phyloP scores from a whole-genome alignment of 2,329 filamentous ascomycete genomes.

The Colletotrichum noveboracense region DNA sequence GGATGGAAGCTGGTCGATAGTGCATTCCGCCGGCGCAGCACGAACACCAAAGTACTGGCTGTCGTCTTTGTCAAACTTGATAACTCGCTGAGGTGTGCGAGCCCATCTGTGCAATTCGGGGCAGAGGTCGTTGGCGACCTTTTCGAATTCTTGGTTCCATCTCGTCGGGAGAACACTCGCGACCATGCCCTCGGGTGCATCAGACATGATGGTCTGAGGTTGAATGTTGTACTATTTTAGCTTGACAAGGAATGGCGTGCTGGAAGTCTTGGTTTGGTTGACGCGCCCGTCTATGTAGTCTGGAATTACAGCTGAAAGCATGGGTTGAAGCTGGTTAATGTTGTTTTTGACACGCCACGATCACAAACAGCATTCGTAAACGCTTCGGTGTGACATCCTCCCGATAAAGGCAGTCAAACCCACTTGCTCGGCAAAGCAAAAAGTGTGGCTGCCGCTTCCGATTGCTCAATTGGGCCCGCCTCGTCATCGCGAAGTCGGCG shows the following conservation, averaged over 20 bases:
- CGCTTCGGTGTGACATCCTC: background rate
- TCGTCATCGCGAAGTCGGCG: background rate
- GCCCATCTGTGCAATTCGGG: slow-evolving; percentile 21
- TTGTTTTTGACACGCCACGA: background rate
- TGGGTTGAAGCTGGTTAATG: background rate
- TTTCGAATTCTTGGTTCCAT: slow-evolving; percentile 11
- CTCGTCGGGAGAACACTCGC: slow-evolving; percentile 8
- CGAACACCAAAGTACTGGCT: slow-evolving; percentile 26
- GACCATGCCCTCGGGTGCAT: slow-evolving; percentile 6
- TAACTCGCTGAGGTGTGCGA: slow-evolving; percentile 19
- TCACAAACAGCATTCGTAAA: slow-evolving; percentile 6
- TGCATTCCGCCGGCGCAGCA: slow-evolving; percentile 11
- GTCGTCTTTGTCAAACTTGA: slow-evolving; percentile 26
- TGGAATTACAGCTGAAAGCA: background rate
- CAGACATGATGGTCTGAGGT: background rate
- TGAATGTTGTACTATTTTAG: background rate
- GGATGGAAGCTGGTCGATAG: slow-evolving; percentile 20
- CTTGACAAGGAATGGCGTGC: background rate
- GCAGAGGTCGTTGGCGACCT: slow-evolving; percentile 4
- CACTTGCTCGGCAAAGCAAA: background rate
- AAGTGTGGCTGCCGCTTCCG: background rate
- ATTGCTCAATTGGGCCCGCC: slow-evolving; percentile 5
- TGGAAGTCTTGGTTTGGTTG: background rate
- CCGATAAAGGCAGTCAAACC: background rate
- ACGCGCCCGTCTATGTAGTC: background rate